A percentile compares a stretch with the other conserved stretches of the same genome.
Evolutionary conservation across 805 yeast species (phyloP).

Genomic region (Wickerhamomyces hampshirensis): DNA sequence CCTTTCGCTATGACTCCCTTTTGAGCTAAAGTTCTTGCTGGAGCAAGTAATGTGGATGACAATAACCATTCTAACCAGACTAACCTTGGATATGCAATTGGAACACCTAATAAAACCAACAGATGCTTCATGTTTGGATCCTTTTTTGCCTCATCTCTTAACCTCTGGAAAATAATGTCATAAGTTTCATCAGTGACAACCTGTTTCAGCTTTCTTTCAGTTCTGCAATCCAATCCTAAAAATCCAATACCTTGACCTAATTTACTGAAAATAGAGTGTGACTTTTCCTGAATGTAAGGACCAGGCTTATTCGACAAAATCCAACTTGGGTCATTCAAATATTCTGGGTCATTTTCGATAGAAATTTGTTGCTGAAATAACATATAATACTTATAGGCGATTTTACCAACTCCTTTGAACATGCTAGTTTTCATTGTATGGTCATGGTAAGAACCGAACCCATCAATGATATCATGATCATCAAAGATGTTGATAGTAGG

Average conservation of each 20-base stretch:
- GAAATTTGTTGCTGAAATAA: conserved; percentile 83
- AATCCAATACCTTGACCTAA: conserved; percentile 71
- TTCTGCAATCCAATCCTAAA: conserved; percentile 86
- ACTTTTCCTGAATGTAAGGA: conserved; percentile 60
- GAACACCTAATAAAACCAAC: conserved; percentile 84
- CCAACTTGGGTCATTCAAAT: conserved; percentile 50
- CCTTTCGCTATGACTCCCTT: conserved; percentile 64
- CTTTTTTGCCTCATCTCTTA: conserved; percentile 47
- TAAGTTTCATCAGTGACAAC: conserved; percentile 57
- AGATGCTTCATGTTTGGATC: conserved; percentile 65
- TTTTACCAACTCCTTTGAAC: conserved; percentile 66
- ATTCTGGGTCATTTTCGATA: conserved; percentile 37
- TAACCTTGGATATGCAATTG: conserved; percentile 89
- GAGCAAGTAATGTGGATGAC: conserved; percentile 55
- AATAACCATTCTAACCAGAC: conserved; percentile 85
- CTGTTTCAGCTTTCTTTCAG: conserved; percentile 69
- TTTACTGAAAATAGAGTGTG: conserved; percentile 67
- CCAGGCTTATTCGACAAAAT: conserved; percentile 54
- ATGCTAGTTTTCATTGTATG: conserved; percentile 67
- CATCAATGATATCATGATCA: conserved; percentile 96
- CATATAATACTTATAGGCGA: conserved; percentile 84
- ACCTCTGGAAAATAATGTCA: conserved; percentile 51
- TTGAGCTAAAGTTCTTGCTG: conserved; percentile 55
- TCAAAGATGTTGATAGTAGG: conserved; percentile 86
- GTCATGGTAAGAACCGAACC: conserved; percentile 85